These are phyloP conservation scores for Sutorius australiensis DNA, from an alignment of 768 basidiomycete genomes.

Conservation along the genomic window DNA sequence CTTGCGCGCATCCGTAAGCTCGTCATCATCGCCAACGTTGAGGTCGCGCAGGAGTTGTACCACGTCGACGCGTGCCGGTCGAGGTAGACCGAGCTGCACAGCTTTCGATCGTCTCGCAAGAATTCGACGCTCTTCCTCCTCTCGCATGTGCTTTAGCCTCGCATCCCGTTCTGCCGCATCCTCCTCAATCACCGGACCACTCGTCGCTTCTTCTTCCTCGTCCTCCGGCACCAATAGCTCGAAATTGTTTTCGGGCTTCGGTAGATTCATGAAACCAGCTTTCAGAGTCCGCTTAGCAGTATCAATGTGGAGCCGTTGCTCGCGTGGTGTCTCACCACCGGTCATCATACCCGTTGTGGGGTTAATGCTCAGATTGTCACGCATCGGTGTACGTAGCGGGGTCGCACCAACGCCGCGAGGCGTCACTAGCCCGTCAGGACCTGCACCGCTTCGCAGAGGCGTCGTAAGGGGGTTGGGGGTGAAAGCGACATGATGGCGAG, in stretches of 20 bases:
- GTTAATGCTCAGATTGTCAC: slow-evolving; percentile 91
- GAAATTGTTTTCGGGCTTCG: slow-evolving; percentile 95
- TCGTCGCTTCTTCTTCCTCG: slow-evolving; percentile 49
- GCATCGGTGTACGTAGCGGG: slow-evolving; percentile 90
- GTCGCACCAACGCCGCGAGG: slow-evolving; percentile 62
- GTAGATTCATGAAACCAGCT: slow-evolving; percentile 78
- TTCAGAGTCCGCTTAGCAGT: slow-evolving; percentile 74
- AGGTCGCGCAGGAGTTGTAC: slow-evolving; percentile 59
- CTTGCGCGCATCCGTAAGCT: slow-evolving; percentile 47
- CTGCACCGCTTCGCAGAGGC: slow-evolving; percentile 55
- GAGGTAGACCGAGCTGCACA: slow-evolving; percentile 79
- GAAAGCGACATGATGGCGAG: slow-evolving; percentile 83
- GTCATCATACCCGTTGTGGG: slow-evolving; percentile 53
- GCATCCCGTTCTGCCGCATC: slow-evolving; percentile 94
- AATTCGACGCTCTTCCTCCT: slow-evolving; percentile 74
- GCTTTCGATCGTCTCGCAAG: slow-evolving; percentile 79
- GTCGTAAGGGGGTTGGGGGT: slow-evolving; percentile 97
- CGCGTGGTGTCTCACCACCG: slow-evolving; percentile 70
- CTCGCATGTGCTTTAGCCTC: slow-evolving; percentile 54
- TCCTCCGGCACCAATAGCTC: slow-evolving; percentile 91
- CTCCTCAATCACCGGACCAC: slow-evolving; percentile 47
- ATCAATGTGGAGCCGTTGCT: slow-evolving; percentile 57
- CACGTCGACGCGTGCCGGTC: slow-evolving; percentile 81
- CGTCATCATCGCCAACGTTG: slow-evolving; percentile 45
- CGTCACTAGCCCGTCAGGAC: slow-evolving; percentile 45